phyloP scores from a whole-genome alignment of 2,329 filamentous ascomycete genomes.

The Diplodia seriata region DNA sequence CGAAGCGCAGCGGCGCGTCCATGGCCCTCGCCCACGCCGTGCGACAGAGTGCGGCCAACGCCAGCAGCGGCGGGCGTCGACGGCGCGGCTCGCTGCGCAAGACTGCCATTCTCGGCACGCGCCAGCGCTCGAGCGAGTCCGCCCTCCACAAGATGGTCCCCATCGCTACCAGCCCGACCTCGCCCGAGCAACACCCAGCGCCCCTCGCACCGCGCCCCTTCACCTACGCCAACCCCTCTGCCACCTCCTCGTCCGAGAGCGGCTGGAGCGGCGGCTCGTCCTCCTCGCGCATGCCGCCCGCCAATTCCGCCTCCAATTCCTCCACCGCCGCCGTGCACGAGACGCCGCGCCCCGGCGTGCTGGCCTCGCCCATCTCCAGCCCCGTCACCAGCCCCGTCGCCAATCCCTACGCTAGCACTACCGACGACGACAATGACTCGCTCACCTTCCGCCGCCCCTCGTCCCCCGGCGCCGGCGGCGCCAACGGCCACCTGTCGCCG shows the following conservation, averaged over 20 bases:
- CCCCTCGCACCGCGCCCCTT: slow-evolving; percentile 40
- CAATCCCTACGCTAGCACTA: slow-evolving; percentile 71
- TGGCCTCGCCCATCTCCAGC: slow-evolving; percentile 48
- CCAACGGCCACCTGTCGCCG: slow-evolving; percentile 48
- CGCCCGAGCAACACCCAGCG: slow-evolving; percentile 34
- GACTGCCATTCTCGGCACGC: slow-evolving; percentile 78
- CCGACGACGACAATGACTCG: slow-evolving; percentile 78
- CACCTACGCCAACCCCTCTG: slow-evolving; percentile 48
- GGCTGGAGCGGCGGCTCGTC: slow-evolving; percentile 36
- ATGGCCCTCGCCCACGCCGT: slow-evolving; percentile 52
- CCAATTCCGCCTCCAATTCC: slow-evolving; percentile 27
- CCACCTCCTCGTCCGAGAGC: slow-evolving; percentile 46
- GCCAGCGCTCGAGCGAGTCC: slow-evolving; percentile 37
- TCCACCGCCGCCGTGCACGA: slow-evolving; percentile 34
- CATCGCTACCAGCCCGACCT: slow-evolving; percentile 30
- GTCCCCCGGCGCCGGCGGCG: slow-evolving; percentile 11
- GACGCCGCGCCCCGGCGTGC: slow-evolving; percentile 43
- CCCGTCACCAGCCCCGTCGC: slow-evolving; percentile 58
- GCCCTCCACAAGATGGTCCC: slow-evolving; percentile 15
- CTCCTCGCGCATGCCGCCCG: slow-evolving; percentile 33
- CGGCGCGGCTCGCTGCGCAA: slow-evolving; percentile 87
- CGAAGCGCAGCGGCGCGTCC: slow-evolving; percentile 47
- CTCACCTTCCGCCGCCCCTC: slow-evolving; percentile 63
- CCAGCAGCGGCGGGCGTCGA: slow-evolving; percentile 59
- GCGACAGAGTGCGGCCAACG: slow-evolving; percentile 48